A percentile compares a stretch with the other conserved stretches of the same genome.
Conservation (phyloP, 805 yeast genomes). For the Kazachstania viticola region DNA sequence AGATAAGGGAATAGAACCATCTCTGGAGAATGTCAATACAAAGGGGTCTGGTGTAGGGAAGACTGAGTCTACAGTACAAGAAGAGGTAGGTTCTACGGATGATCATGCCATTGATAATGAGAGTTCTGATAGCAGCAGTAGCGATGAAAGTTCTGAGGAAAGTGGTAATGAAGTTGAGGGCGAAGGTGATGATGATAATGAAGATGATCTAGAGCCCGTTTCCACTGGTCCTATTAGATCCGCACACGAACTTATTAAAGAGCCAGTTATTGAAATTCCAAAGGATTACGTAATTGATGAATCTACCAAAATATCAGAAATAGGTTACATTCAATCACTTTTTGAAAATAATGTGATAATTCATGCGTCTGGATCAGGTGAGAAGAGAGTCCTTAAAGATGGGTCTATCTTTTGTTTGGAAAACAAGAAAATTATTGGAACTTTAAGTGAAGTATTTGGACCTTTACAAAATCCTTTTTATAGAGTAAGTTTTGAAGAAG, state of each 20-base stretch:
- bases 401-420: conserved; percentile 70
- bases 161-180: background rate
- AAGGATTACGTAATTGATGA: conserved; percentile 47
- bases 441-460: conserved; percentile 82
- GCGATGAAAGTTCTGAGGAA: conserved; percentile 6
- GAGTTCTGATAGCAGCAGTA: conserved; percentile 2
- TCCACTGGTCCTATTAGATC: conserved; percentile 61
- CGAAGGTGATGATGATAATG: conserved; percentile 12
- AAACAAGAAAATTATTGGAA: conserved; percentile 61
- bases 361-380: conserved; percentile 68
- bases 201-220: conserved; percentile 36
- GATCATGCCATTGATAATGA: background rate
- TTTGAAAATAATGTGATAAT: conserved; percentile 67
- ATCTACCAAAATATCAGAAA: conserved; percentile 53
- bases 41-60: background rate
- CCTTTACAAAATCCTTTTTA: conserved; percentile 72
- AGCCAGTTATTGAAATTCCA: conserved; percentile 56
- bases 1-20: background rate
- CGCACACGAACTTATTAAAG: conserved; percentile 65
- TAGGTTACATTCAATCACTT: conserved; percentile 58
- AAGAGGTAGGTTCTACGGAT: background rate
- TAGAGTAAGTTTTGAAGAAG: conserved; percentile 46
- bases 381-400: conserved; percentile 70
- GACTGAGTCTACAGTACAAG: background rate
- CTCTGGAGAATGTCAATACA: background rate